Percentiles rank a stretch among this genome's conserved stretches.
Conservation (phyloP, 2,329 filamentous ascomycete genomes). For the Thyridium curvatum region DNA sequence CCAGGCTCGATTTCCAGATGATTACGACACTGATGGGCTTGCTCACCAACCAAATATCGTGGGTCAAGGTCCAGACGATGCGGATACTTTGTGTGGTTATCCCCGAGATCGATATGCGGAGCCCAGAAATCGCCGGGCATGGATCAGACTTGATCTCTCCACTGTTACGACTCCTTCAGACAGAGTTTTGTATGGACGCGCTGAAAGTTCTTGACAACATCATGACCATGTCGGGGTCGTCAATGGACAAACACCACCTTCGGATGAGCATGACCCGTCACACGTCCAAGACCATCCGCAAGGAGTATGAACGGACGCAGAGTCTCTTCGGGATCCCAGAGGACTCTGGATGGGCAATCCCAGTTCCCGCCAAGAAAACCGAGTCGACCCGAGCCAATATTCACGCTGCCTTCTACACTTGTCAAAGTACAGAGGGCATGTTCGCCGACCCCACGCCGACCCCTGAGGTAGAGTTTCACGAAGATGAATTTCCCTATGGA, state of each 20-base stretch:
- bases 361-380: constrained; percentile 84
- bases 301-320: constrained; percentile 91
- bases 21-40: constrained; percentile 87
- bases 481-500: constrained; percentile 78
- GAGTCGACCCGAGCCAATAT: constrained; percentile 84
- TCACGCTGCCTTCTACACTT: constrained; percentile 93
- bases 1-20: constrained; percentile 74
- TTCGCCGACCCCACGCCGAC: constrained; percentile 59
- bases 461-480: constrained; percentile 86
- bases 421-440: constrained; percentile 60
- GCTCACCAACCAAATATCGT: constrained; percentile 79
- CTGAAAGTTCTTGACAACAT: constrained; percentile 89
- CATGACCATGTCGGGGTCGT: constrained; percentile 86
- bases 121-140: constrained; percentile 81
- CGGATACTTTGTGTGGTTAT: constrained; percentile 79
- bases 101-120: constrained; percentile 87
- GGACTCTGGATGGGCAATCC: constrained; percentile 92
- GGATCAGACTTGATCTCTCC: constrained; percentile 95
- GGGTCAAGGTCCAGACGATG: constrained; percentile 93
- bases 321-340: constrained; percentile 96
- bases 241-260: constrained; percentile 89
- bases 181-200: constrained; percentile 88
- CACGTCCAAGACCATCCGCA: constrained; percentile 77
- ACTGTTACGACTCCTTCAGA: constrained; percentile 80
- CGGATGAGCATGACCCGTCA: constrained; percentile 97